A percentile compares a stretch with the other conserved stretches of the same genome.
Conservation (phyloP, 192 early-diverging fungal species). For the Helicostylum pulchrum region DNA sequence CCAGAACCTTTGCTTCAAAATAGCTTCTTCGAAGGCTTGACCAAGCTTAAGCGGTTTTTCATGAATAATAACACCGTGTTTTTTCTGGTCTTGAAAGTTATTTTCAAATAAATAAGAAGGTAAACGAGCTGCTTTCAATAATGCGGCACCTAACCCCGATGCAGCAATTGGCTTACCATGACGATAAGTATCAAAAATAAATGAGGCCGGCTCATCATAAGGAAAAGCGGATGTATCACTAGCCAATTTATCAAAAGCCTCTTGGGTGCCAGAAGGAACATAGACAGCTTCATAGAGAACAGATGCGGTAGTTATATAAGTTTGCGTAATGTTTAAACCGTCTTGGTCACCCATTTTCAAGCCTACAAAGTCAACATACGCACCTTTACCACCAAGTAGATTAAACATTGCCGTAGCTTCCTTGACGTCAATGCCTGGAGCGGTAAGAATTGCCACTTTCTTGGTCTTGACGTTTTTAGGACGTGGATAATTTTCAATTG, state of each 20-base stretch:
- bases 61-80: neutral
- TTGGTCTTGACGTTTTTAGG: slow-evolving; percentile 5
- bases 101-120: neutral
- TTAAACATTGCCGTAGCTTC: slow-evolving; percentile 17
- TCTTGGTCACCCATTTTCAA: neutral
- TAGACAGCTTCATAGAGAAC: slow-evolving; percentile 26
- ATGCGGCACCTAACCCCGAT: neutral
- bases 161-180: slow-evolving; percentile 28
- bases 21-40: slow-evolving; percentile 7
- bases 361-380: slow-evolving; percentile 17
- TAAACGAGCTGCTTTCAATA: slow-evolving; percentile 14
- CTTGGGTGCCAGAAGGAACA: slow-evolving; percentile 18
- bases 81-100: neutral
- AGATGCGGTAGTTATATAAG: slow-evolving; percentile 17
- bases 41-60: neutral
- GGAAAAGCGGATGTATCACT: neutral
- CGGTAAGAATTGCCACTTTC: slow-evolving; percentile 23
- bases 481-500: slow-evolving; percentile 21
- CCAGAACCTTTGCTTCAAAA: slow-evolving; percentile 20
- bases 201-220: slow-evolving; percentile 13
- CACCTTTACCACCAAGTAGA: slow-evolving; percentile 9
- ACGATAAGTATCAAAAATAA: slow-evolving; percentile 19
- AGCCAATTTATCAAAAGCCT: slow-evolving; percentile 3
- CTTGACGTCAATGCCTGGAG: slow-evolving; percentile 14
- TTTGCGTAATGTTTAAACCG: slow-evolving; percentile 10